Percentiles rank a stretch among this genome's conserved stretches.
These are phyloP conservation scores for Colletotrichum sp. DNA, from an alignment of 2,329 filamentous ascomycete species.

Conservation along the genomic window DNA sequence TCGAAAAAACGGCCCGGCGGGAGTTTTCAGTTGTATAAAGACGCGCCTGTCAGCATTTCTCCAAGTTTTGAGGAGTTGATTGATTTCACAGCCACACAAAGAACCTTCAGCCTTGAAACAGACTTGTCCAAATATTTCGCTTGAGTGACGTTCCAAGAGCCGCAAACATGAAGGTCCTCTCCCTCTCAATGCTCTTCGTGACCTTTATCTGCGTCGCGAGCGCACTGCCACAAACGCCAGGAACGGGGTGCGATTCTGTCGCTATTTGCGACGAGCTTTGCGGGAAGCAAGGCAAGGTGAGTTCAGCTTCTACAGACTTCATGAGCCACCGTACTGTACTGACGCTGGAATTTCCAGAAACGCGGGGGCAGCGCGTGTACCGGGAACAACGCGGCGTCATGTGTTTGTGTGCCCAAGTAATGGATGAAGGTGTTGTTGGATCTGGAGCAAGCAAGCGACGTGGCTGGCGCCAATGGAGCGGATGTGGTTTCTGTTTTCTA, in stretches of 20 bases:
- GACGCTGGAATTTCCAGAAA: neutral
- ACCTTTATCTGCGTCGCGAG: neutral
- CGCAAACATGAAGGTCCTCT: neutral
- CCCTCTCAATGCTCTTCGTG: neutral
- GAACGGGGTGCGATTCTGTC: neutral
- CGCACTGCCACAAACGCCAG: neutral
- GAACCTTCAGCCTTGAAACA: neutral
- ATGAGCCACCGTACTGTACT: no score
- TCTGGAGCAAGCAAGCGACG: neutral
- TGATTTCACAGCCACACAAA: neutral
- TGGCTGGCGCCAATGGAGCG: neutral
- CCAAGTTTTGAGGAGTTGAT: no score
- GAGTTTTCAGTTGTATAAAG: accelerated
- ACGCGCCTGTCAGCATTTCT: neutral
- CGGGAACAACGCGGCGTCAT: neutral
- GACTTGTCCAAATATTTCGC: no score
- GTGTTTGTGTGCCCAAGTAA: neutral
- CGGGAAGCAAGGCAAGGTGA: neutral
- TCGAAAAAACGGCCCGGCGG: neutral
- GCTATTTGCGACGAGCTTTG: neutral
- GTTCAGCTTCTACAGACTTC: neutral
- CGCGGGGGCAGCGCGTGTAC: neutral
- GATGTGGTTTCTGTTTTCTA: neutral
- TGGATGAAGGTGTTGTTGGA: neutral
- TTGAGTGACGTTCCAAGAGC: neutral